These are phyloP conservation scores for Rhizomucor miehei DNA, from an alignment of 371 early-diverging fungal genomes.

Conservation along the genomic window DNA sequence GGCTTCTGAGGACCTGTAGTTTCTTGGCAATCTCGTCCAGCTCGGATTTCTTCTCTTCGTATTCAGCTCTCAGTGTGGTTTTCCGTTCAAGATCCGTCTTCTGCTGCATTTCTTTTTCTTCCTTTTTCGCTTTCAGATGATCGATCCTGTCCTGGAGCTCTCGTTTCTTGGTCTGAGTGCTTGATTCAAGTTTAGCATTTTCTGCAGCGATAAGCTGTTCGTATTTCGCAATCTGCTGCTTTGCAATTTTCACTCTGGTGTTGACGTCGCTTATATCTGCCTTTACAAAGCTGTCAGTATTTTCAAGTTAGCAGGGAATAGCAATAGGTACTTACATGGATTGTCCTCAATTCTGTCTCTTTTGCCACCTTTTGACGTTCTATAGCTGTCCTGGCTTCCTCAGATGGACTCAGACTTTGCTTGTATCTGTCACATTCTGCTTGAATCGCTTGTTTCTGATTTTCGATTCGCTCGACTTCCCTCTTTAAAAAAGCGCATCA, in stretches of 20 bases:
- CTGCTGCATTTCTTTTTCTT: conserved; percentile 14
- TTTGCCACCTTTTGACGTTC: conserved; percentile 3
- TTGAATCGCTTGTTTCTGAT: conserved; percentile 32
- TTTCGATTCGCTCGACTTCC: conserved; percentile 40
- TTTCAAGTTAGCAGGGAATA: background rate
- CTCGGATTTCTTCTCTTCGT: background rate
- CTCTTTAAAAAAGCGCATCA: conserved; percentile 5
- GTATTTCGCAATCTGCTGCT: conserved; percentile 13
- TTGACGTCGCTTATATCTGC: conserved; percentile 22
- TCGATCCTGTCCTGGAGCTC: conserved; percentile 41
- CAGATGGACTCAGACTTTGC: background rate
- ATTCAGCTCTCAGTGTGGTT: background rate
- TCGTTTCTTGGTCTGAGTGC: conserved; percentile 30
- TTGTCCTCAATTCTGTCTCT: background rate
- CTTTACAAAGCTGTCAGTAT: conserved; percentile 10
- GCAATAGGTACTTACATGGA: background rate
- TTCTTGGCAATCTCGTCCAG: background rate
- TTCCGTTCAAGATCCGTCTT: conserved; percentile 20
- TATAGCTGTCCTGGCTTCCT: background rate
- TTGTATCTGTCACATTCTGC: conserved; percentile 9
- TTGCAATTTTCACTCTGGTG: conserved; percentile 14
- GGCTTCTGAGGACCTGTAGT: background rate
- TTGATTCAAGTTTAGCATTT: conserved; percentile 23
- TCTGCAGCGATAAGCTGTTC: conserved; percentile 28
- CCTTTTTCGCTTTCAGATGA: conserved; percentile 15